Percentiles rank a stretch among this genome's conserved stretches.
Evolutionary conservation across 306 rosid species (phyloP).

Genomic region (Cucumis sativus): Cucumber_9930_V3 NC_026659.2:24304501-24305000

Average conservation of each 20-base stretch:
- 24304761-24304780: background rate
- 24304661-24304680: background rate
- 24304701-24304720: background rate
- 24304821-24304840: conserved; percentile 58
- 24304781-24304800: background rate
- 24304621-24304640: too few species aligned
- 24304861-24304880: conserved; percentile 88
- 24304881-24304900: conserved; percentile 1
- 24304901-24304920: conserved; percentile 14
- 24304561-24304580: too few species aligned
- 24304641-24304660: too few species aligned
- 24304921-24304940: conserved; percentile 12
- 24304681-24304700: too few species aligned
- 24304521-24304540: background rate
- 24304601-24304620: background rate
- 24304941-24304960: conserved; percentile 1
- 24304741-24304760: background rate
- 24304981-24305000: conserved; percentile 93
- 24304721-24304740: too few species aligned
- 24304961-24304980: conserved; percentile 9
- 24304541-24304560: background rate
- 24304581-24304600: too few species aligned
- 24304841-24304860: conserved; percentile 98
- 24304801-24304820: background rate
- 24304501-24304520: background rate